Conservation (phyloP, 768 basidiomycete genomes). For the Lactarius hatsudake region DNA sequence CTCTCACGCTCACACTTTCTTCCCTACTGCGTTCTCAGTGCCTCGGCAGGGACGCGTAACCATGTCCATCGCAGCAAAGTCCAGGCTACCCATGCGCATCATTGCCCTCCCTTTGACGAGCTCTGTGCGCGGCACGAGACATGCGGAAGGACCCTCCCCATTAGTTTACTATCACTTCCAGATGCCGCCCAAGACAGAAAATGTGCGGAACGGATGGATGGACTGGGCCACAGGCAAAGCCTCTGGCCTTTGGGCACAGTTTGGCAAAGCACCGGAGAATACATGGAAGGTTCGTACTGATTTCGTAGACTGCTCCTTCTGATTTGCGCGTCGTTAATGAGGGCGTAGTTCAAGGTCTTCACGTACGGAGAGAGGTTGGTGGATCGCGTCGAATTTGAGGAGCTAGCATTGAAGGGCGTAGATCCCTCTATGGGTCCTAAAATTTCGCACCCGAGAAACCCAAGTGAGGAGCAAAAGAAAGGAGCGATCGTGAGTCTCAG, state of each 20-base stretch:
- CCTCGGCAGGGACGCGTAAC: background rate
- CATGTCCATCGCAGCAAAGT: conserved; percentile 25
- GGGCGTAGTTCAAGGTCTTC: conserved; percentile 55
- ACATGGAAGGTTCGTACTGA: conserved; percentile 65
- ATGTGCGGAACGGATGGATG: conserved; percentile 40
- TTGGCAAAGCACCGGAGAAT: conserved; percentile 61
- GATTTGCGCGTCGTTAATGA: background rate
- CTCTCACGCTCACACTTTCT: background rate
- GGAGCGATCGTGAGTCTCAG: conserved; percentile 5
- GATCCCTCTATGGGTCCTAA: conserved; percentile 65
- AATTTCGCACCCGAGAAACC: conserved; percentile 20
- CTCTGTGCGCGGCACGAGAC: conserved; percentile 24
- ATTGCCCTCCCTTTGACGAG: conserved; percentile 45
- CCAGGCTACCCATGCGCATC: conserved; percentile 41
- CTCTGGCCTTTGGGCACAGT: conserved; percentile 55
- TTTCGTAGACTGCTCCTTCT: background rate
- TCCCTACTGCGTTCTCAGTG: background rate
- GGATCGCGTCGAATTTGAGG: conserved; percentile 77
- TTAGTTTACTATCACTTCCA: conserved; percentile 46
- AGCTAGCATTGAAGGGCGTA: conserved; percentile 68
- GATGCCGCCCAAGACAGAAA: conserved; percentile 31
- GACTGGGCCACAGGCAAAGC: conserved; percentile 54
- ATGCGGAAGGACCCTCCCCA: conserved; percentile 22
- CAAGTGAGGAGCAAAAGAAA: conserved; percentile 25
- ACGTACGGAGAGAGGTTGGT: conserved; percentile 63